Conservation (phyloP, 805 yeast genomes). For the Millerozyma acaciae region DNA sequence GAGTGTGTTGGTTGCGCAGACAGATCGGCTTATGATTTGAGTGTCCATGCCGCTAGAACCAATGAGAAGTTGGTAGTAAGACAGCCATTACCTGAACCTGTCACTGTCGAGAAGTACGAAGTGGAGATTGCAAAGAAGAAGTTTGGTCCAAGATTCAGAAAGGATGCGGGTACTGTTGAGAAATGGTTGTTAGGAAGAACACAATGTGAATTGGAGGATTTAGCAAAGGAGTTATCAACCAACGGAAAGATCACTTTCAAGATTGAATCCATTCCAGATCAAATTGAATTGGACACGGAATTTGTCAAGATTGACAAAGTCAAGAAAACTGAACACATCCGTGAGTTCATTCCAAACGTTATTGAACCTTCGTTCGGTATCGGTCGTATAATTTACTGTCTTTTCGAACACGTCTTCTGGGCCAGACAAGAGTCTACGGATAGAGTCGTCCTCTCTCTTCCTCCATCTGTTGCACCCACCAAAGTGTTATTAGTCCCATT, state of each 20-base stretch:
- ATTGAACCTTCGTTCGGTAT: conserved; percentile 99
- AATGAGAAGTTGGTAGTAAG: conserved; percentile 94
- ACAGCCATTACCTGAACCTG: conserved; percentile 81
- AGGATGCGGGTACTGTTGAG: conserved; percentile 92
- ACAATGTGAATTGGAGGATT: conserved; percentile 78
- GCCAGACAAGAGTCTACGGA: conserved; percentile 86
- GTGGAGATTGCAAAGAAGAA: conserved; percentile 88
- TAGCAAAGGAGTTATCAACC: conserved; percentile 61
- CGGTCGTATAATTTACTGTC: conserved; percentile 91
- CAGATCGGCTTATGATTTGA: conserved; percentile 94
- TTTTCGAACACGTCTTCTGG: conserved; percentile 96
- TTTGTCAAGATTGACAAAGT: conserved; percentile 74
- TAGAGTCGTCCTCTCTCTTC: conserved; percentile 81
- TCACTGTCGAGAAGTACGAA: conserved; percentile 77
- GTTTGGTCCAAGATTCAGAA: conserved; percentile 97
- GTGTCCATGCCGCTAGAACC: conserved; percentile 93
- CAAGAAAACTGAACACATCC: conserved; percentile 80
- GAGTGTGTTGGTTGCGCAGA: conserved; percentile 99
- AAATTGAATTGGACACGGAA: conserved; percentile 67
- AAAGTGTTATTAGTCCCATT: conserved; percentile 94
- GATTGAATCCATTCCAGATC: conserved; percentile 62
- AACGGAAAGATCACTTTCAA: conserved; percentile 62
- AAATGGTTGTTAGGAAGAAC: conserved; percentile 70
- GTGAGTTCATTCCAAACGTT: conserved; percentile 95
- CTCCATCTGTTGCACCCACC: conserved; percentile 96